phyloP scores from a whole-genome alignment of 352 stramenopile species.

The Phytophthora nicotianae region DNA sequence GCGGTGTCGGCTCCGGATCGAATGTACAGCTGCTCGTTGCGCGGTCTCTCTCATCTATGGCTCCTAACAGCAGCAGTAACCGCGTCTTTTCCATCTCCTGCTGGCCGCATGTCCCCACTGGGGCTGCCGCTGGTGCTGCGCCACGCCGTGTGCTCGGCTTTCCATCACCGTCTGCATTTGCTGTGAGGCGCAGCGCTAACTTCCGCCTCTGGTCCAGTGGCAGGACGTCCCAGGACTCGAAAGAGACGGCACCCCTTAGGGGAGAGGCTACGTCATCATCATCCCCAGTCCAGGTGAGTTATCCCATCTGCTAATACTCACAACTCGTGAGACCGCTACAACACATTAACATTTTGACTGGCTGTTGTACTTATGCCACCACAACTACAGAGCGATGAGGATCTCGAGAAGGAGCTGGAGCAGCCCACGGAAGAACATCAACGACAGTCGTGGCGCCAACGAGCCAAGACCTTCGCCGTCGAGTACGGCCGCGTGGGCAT shows the following conservation, averaged over 20 bases:
- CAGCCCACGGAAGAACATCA: constrained; percentile 10
- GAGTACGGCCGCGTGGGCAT: constrained; percentile 84
- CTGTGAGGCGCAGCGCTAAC: constrained; percentile 28
- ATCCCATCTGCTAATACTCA: not conserved
- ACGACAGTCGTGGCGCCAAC: constrained; percentile 59
- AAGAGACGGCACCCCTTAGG: constrained; percentile 49
- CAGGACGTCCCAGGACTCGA: constrained; percentile 28
- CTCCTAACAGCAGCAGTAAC: constrained; percentile 4
- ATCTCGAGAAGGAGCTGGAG: constrained; percentile 31
- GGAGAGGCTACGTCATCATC: constrained; percentile 19
- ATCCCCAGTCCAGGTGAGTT: constrained; percentile 27
- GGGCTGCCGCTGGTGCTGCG: constrained; percentile 8
- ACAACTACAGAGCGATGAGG: constrained; percentile 3
- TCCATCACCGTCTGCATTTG: constrained; percentile 7
- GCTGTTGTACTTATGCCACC: constrained; percentile 2
- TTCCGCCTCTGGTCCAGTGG: constrained; percentile 45
- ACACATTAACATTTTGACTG: not conserved
- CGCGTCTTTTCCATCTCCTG: constrained; percentile 6
- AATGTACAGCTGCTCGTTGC: constrained; percentile 2
- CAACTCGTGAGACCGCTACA: not conserved
- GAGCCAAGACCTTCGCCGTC: constrained; percentile 81
- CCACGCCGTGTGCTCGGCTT: constrained; percentile 16
- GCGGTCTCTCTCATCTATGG: constrained; percentile 13
- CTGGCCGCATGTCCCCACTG: constrained; percentile 5
- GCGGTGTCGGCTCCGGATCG: not conserved